A percentile compares a stretch with the other conserved stretches of the same genome.
These are phyloP conservation scores for Podila minutissima DNA, from an alignment of 192 early-diverging fungal species.

Conservation along the genomic window DNA sequence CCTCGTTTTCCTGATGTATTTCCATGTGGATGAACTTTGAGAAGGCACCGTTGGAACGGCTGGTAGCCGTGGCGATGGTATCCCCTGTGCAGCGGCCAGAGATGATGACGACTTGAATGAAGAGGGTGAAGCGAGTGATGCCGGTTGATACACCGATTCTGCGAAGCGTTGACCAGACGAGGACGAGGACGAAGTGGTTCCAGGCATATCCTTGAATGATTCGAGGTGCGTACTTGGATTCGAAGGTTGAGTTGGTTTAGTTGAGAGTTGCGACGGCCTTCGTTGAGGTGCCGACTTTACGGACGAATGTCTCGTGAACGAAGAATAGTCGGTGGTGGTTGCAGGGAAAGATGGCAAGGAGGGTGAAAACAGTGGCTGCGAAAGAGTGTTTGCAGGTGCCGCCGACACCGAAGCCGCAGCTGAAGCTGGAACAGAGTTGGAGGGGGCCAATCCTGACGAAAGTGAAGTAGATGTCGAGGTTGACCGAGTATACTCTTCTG, in stretches of 20 bases:
- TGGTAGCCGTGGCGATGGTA: no score
- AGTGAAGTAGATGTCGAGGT: constrained; percentile 7
- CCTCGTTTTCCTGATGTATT: no score
- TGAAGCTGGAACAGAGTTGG: neutral
- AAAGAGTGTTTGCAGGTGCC: neutral
- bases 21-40: no score
- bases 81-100: neutral
- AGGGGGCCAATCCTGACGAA: neutral
- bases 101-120: neutral
- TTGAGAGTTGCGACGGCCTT: constrained; percentile 7
- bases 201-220: neutral
- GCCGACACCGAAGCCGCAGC: neutral
- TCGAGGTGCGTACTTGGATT: neutral
- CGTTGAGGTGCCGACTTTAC: neutral
- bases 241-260: neutral
- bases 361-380: neutral
- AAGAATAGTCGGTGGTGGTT: neutral
- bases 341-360: neutral
- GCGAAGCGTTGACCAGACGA: neutral
- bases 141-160: neutral
- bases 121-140: neutral
- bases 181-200: neutral
- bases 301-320: neutral
- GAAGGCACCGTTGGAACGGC: no score
- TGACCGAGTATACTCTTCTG: constrained; percentile 10